Evolutionary conservation across 768 basidiomycete genomes (phyloP), one percentile per base, ranked within the genome.

Genomic region (Baorangia bicolor): DNA sequence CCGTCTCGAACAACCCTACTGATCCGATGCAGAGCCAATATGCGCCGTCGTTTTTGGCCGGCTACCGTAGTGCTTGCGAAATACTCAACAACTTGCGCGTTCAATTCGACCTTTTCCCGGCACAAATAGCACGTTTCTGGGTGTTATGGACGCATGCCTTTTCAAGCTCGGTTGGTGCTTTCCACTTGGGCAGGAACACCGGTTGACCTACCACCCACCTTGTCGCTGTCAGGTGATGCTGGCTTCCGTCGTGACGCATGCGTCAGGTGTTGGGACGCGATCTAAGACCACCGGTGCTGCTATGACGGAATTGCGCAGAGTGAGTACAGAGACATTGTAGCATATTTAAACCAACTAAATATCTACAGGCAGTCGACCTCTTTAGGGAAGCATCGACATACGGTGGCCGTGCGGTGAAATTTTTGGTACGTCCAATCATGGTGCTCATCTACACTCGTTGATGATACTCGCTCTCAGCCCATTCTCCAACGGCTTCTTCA

Each of bases 241-340:
- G 38, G 82, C 86, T 12, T 87, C 89, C 10, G 82, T 91, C n/a
- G 87, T 88, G 2, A 90, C 86, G 13, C 85, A 86, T 50, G 81
- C 82, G 33, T 78, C 83, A 14, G 70, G 71, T 14, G 51, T 20
- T 10, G 70, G 74, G 9, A 68, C 74, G 5, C 76, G 77, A 37
- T 87, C 83, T 2, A 89, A 87, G 65, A 84, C 87, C 20, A 88
- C 88, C 0, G 77, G 82, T 14, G 87, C 86, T 13, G 90, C 91
- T 1, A 66, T 92, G 55, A 64, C 82, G 14, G 87, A 91, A 66
- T 71, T 92, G 6, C 79, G 81, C 38, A 61, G 50, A 54, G 67
- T 69, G 16, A 47, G 68, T 59, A 37, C 25, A 31, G 39, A 35
- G 11, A 27, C 3, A 13, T 7, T n/a, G 16, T 18, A 14, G 18